phyloP scores from a whole-genome alignment of 1,139 yeast species.

The Candida glucosophila region DNA sequence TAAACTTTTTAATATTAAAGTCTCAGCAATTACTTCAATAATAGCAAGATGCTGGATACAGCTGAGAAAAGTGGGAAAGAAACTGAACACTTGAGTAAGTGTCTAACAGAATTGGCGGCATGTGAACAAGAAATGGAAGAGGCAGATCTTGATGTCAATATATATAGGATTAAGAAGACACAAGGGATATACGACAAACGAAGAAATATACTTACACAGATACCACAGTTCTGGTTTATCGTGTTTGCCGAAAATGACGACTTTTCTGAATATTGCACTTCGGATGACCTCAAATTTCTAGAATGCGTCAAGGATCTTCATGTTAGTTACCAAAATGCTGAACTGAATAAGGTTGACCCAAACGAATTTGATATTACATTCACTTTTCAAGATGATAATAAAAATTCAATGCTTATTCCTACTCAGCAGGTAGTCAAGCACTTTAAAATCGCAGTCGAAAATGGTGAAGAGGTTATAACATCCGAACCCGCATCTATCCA shows the following conservation, averaged over 20 bases:
- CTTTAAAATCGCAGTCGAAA: slow-evolving; percentile 36
- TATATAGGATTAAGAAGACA: slow-evolving; percentile 40
- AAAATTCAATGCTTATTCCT: slow-evolving; percentile 26
- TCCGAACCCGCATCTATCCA: slow-evolving; percentile 42
- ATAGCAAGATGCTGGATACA: too few species aligned
- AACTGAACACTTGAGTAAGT: slow-evolving; percentile 7
- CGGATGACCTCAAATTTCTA: slow-evolving; percentile 60
- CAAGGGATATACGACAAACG: slow-evolving; percentile 44
- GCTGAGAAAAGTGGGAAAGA: slow-evolving; percentile 1
- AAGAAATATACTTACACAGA: slow-evolving; percentile 31
- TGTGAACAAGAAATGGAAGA: slow-evolving; percentile 48
- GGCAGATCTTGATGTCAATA: slow-evolving; percentile 49
- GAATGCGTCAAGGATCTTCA: slow-evolving; percentile 51
- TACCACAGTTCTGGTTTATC: slow-evolving; percentile 71
- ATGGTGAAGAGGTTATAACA: slow-evolving; percentile 44
- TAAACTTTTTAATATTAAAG: too few species aligned
- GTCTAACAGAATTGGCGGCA: slow-evolving; percentile 32
- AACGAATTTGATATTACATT: slow-evolving; percentile 52
- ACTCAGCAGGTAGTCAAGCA: slow-evolving; percentile 47
- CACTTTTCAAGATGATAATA: slow-evolving; percentile 29
- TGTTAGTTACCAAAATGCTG: slow-evolving; percentile 40
- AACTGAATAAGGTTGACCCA: slow-evolving; percentile 20
- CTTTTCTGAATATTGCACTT: slow-evolving; percentile 59
- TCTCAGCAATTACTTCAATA: too few species aligned
- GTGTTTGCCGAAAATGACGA: slow-evolving; percentile 71